These are phyloP conservation scores for Apiotrichum sp. DNA, from an alignment of 1,284 basidiomycete species.

Conservation along the genomic window DNA sequence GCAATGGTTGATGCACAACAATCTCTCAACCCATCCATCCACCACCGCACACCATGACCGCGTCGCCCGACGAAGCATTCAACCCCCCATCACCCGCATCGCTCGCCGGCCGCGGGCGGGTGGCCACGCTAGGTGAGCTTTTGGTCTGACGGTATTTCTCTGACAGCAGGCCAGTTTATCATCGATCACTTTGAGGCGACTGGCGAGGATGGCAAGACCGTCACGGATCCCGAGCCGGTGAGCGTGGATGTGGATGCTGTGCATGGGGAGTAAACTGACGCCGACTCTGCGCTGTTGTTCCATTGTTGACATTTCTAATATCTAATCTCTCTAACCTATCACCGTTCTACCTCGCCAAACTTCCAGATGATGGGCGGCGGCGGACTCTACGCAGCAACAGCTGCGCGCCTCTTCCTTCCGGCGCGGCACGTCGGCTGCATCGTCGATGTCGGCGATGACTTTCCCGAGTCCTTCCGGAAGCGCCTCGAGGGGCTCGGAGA, in stretches of 20 bases:
- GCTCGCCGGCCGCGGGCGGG: slow-evolving; percentile 9
- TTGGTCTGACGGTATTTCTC: neutral
- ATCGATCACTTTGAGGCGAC: slow-evolving; percentile 69
- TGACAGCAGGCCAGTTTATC: slow-evolving; percentile 70
- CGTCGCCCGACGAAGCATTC: neutral
- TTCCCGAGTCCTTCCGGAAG: slow-evolving; percentile 57
- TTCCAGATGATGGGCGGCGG: slow-evolving; percentile 74
- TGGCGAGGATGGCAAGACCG: slow-evolving; percentile 55
- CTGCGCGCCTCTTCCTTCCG: slow-evolving; percentile 25
- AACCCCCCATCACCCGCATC: neutral
- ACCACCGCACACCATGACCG: neutral
- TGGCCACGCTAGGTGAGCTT: slow-evolving; percentile 13
- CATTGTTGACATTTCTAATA: no score
- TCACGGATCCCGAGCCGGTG: slow-evolving; percentile 43
- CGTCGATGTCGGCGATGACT: slow-evolving; percentile 75
- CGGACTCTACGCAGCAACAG: slow-evolving; percentile 57
- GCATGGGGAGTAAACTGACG: slow-evolving; percentile 19
- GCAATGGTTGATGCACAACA: no score
- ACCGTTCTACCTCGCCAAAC: no score
- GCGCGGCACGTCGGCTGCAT: slow-evolving; percentile 64
- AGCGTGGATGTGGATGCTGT: neutral
- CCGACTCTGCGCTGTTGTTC: neutral
- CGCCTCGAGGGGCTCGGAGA: slow-evolving; percentile 60
- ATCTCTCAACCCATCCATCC: neutral
- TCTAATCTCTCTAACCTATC: no score